phyloP scores from a whole-genome alignment of 2,329 filamentous ascomycete genomes.

The Colletotrichum graminicola region DNA sequence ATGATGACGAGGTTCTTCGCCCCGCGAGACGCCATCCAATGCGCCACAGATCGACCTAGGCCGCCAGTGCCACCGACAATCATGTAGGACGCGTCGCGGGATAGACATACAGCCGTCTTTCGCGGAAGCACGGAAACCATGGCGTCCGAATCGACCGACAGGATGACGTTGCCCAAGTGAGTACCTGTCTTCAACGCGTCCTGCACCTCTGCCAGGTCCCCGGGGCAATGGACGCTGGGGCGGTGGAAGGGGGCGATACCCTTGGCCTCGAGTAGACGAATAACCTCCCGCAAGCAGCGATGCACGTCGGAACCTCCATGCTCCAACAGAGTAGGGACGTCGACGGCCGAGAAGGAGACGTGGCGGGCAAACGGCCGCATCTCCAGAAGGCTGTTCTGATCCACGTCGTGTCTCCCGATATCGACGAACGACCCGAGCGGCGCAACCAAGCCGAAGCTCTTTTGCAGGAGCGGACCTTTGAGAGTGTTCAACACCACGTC shows the following conservation, averaged over 20 bases:
- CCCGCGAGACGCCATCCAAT: slow-evolving; percentile 47
- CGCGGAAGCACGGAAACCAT: too few relatives aligned
- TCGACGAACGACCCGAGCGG: slow-evolving; percentile 51
- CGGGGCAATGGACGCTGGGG: too few relatives aligned
- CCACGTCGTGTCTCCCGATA: slow-evolving; percentile 51
- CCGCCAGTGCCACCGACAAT: slow-evolving; percentile 49
- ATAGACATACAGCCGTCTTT: too few relatives aligned
- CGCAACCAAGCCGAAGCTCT: slow-evolving; percentile 51
- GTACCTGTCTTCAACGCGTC: slow-evolving; percentile 53
- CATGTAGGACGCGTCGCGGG: slow-evolving; percentile 46
- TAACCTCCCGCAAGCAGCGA: background rate
- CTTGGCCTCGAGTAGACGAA: background rate
- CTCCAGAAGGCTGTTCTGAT: slow-evolving; percentile 50
- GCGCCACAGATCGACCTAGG: slow-evolving; percentile 45
- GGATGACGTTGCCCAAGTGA: slow-evolving; percentile 54
- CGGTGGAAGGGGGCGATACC: slow-evolving; percentile 5
- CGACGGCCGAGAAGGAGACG: slow-evolving; percentile 56
- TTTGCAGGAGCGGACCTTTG: slow-evolving; percentile 47
- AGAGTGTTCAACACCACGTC: slow-evolving; percentile 51
- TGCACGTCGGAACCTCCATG: too few relatives aligned
- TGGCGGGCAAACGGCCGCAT: slow-evolving; percentile 54
- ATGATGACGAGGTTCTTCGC: slow-evolving; percentile 48
- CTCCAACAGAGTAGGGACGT: slow-evolving; percentile 48
- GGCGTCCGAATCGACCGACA: too few relatives aligned
- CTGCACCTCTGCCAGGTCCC: too few relatives aligned